A percentile compares a stretch with the other conserved stretches of the same genome.
phyloP scores from a whole-genome alignment of 257 asterid genomes.

The Leptodermis oblonga region DNA sequence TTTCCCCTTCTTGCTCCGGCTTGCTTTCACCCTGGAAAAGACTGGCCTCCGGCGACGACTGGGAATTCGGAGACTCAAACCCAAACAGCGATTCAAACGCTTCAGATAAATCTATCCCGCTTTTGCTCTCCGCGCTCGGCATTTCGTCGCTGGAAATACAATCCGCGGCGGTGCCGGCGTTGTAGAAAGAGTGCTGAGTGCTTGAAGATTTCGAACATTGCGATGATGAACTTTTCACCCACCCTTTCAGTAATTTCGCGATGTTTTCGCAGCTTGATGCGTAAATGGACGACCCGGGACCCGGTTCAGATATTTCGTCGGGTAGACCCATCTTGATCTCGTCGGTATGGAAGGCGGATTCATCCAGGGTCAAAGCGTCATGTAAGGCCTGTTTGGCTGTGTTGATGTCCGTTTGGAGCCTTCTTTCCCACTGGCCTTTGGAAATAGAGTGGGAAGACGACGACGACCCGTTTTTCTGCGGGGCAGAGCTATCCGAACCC shows the following conservation, averaged over 20 bases:
- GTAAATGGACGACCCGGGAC: conserved; percentile 23
- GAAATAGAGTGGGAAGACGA: conserved; percentile 38
- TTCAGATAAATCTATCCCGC: conserved; percentile 35
- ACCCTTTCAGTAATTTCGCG: conserved; percentile 59
- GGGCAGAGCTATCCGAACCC: conserved; percentile 16
- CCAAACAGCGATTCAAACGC: conserved; percentile 60
- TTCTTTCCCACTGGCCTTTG: conserved; percentile 88
- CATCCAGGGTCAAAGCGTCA: conserved; percentile 57
- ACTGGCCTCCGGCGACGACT: conserved; percentile 44
- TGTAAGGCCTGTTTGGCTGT: conserved; percentile 89
- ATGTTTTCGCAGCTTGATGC: conserved; percentile 90
- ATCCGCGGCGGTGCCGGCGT: conserved; percentile 9
- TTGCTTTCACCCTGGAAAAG: conserved; percentile 37
- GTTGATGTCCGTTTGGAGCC: conserved; percentile 67
- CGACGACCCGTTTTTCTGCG: neutral
- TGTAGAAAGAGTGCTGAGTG: conserved; percentile 34
- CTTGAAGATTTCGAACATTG: conserved; percentile 36
- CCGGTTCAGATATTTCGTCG: conserved; percentile 4
- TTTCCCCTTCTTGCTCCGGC: conserved; percentile 25
- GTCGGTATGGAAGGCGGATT: conserved; percentile 9
- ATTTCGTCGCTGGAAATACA: conserved; percentile 30
- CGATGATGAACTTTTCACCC: conserved; percentile 42
- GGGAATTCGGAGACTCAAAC: conserved; percentile 50
- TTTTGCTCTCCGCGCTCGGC: conserved; percentile 30
- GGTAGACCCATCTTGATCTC: neutral